Base-by-base conservation (phyloP, 148 eudicot genomes). In the Vaccinium darrowii region DNA sequence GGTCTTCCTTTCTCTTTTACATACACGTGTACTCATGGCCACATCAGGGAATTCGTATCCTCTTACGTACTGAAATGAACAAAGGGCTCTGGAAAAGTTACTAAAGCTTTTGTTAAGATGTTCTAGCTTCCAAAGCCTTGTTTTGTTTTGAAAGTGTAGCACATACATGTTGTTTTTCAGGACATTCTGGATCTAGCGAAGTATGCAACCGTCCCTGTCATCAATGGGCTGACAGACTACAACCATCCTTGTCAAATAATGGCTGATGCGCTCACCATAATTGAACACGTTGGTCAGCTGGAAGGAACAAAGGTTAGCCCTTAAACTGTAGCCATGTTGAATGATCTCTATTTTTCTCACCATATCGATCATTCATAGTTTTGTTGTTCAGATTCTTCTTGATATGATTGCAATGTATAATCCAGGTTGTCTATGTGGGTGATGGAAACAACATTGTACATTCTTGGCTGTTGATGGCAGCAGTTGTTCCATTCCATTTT, bases 231-330 rank as follows among this genome's bases (percentile, higher is more conserved):
- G 89, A 94, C 98, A 11, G 98, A 95, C 86, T 95, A 91, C 88
- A 97, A 97, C 87, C 99, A 97, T 88, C 99, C 99, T 58, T 90
- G 93, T 88, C 99, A 97, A 94, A 95, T 97, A 16, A 95, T 97
- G 98, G 99, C 99, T 36, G 98, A 95, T 93, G 99, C 94, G 0
- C 98, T 94, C 82, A 97, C 99, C 43, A 97, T 97, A 84, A 95
- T 95, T 71, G 99, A 97, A 87, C 93, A 97, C 81, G 49, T 95
- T 88, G 99, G 99, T 87, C 91, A 86, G 58, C 72, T 97, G 60
- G 99, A 97, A 87, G 99, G 98, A 85, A 94, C 93, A 78, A 97
- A 97, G 98, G 97, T 96, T 86, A 86, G 82, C n/a, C 80, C 43
- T 16, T 52, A 12, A 43, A 36, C 47, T 80, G 77, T 23, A 18